Conservation (phyloP, 2,329 filamentous ascomycete genomes). For the Colletotrichum nymphaeae region DNA sequence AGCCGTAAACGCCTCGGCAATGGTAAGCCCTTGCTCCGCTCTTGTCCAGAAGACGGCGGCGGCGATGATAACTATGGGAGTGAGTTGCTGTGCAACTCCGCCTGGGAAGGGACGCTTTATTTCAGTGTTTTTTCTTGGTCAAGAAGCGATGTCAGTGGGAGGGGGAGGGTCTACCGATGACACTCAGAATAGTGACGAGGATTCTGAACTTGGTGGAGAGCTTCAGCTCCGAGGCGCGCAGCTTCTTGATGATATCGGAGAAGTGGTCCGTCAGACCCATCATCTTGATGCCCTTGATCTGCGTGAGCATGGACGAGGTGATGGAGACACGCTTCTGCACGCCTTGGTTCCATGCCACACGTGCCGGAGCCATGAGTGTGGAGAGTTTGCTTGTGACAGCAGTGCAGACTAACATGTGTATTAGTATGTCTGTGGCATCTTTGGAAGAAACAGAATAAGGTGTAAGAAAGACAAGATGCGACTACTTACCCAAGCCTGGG, state of each 20-base stretch:
- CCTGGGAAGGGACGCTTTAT: slow-evolving; percentile 15
- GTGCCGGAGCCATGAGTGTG: slow-evolving; percentile 46
- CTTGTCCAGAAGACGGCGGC: slow-evolving; percentile 48
- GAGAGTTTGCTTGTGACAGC: slow-evolving; percentile 35
- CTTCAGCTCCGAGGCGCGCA: slow-evolving; percentile 51
- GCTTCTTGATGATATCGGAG: slow-evolving; percentile 44
- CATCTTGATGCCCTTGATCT: slow-evolving; percentile 59
- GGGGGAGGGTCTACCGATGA: slow-evolving; percentile 40
- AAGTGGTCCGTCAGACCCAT: slow-evolving; percentile 52
- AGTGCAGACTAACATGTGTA: slow-evolving; percentile 35
- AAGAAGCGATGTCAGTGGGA: background rate
- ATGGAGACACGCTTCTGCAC: slow-evolving; percentile 53
- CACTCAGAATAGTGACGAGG: slow-evolving; percentile 45
- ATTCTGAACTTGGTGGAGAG: slow-evolving; percentile 51
- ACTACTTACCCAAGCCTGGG: slow-evolving; percentile 41
- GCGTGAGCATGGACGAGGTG: slow-evolving; percentile 51
- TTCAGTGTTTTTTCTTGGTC: background rate
- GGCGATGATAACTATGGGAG: slow-evolving; percentile 47
- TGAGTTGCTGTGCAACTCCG: slow-evolving; percentile 43
- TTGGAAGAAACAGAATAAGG: background rate
- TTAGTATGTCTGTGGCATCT: background rate
- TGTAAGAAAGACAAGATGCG: background rate
- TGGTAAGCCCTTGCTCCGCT: slow-evolving; percentile 42
- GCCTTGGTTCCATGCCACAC: slow-evolving; percentile 50
- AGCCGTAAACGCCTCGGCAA: slow-evolving; percentile 49